Evolutionary conservation across 495 filamentous ascomycete genomes (phyloP).

Genomic region (Neurospora tetraspora): DNA sequence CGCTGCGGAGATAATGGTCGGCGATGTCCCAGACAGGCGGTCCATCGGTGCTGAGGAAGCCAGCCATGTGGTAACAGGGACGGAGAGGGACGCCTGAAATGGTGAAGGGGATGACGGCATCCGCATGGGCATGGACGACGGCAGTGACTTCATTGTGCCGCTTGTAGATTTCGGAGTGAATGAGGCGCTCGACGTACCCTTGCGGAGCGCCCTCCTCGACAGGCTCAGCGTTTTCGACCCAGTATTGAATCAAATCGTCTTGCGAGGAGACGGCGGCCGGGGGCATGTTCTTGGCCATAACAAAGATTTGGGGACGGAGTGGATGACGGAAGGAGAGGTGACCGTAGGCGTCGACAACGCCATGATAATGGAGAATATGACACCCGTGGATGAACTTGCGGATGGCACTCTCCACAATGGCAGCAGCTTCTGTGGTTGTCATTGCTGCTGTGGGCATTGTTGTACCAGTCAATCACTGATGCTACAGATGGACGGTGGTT

Average conservation of each 20-base stretch:
- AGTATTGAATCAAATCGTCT: constrained; percentile 36
- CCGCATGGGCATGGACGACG: constrained; percentile 39
- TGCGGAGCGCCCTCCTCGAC: constrained; percentile 21
- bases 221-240: constrained; percentile 28
- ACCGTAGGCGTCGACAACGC: constrained; percentile 43
- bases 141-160: constrained; percentile 29
- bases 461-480: background rate
- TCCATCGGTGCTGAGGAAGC: constrained; percentile 26
- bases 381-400: constrained; percentile 15
- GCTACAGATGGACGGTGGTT: background rate
- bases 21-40: constrained; percentile 29
- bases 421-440: background rate
- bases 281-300: constrained; percentile 36
- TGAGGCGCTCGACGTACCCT: constrained; percentile 37
- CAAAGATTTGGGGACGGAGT: constrained; percentile 25
- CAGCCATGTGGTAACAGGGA: constrained; percentile 37
- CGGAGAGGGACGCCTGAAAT: constrained; percentile 30
- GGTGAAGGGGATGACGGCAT: constrained; percentile 37
- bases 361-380: constrained; percentile 27
- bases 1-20: constrained; percentile 11
- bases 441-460: background rate
- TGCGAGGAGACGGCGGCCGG: constrained; percentile 34
- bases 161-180: constrained; percentile 43
- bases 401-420: background rate
- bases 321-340: constrained; percentile 43